These are phyloP conservation scores for Cornus controversa DNA, from an alignment of 148 eudicot species.

Conservation along the genomic window DNA sequence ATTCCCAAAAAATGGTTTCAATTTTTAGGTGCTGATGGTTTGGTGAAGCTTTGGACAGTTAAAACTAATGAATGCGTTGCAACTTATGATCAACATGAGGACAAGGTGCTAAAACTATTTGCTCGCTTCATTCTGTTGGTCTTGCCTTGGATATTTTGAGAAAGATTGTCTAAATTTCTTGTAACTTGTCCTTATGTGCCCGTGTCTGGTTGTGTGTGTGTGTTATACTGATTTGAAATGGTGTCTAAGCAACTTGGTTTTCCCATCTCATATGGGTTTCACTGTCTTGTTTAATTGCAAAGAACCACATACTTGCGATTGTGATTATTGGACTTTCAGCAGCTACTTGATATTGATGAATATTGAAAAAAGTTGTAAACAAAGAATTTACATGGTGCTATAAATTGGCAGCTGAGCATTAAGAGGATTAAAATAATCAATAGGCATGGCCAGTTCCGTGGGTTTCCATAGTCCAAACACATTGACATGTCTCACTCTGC, in stretches of 20 bases:
- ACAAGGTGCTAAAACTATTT: conserved; percentile 50
- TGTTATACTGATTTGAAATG: neutral
- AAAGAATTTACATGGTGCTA: neutral
- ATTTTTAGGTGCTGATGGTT: conserved; percentile 85
- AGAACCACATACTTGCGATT: neutral
- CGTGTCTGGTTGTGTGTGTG: neutral
- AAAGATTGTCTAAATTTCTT: neutral
- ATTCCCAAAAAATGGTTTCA: neutral
- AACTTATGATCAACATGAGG: conserved; percentile 92
- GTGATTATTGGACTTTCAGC: neutral
- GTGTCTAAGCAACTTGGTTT: neutral
- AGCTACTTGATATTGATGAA: neutral
- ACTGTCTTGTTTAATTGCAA: neutral
- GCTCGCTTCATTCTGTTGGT: neutral
- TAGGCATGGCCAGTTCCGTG: conserved; percentile 1
- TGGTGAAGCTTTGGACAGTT: conserved; percentile 90
- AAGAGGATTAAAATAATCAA: neutral
- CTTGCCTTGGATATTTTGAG: neutral
- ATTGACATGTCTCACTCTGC: neutral
- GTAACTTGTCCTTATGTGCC: neutral
- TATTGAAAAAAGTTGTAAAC: neutral
- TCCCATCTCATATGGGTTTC: neutral
- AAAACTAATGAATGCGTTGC: conserved; percentile 84
- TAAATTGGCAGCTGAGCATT: neutral
- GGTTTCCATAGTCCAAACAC: neutral